These are phyloP conservation scores for Pleurotus ostreatus DNA, from an alignment of 768 basidiomycete genomes.

Conservation along the genomic window DNA sequence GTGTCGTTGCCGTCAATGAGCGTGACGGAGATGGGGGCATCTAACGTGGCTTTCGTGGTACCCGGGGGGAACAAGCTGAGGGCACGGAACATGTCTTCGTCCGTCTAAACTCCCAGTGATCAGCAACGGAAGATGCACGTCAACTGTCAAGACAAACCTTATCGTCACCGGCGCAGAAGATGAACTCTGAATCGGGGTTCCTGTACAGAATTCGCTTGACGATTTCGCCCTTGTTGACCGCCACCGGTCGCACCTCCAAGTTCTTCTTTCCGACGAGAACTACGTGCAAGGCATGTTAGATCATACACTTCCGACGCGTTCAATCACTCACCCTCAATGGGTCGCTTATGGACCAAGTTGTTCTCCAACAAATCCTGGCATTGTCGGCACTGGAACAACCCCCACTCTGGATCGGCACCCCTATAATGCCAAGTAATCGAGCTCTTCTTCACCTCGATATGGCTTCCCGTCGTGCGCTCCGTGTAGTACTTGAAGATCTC, in stretches of 20 bases:
- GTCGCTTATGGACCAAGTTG: conserved; percentile 86
- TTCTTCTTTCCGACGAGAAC: conserved; percentile 99
- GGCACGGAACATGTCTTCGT: conserved; percentile 99
- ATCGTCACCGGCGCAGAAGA: conserved; percentile 98
- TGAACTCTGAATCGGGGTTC: conserved; percentile 91
- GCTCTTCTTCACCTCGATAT: conserved; percentile 96
- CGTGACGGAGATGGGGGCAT: conserved; percentile 53
- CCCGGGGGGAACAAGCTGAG: conserved; percentile 60
- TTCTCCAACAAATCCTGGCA: conserved; percentile 96
- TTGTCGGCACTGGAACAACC: conserved; percentile 94
- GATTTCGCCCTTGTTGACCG: conserved; percentile 98
- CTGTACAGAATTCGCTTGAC: conserved; percentile 91
- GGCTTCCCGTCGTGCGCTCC: conserved; percentile 93
- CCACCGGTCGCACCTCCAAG: conserved; percentile 91
- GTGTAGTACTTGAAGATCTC: conserved; percentile 97
- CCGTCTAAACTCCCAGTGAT: conserved; percentile 51
- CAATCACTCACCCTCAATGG: conserved; percentile 73
- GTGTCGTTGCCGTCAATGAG: conserved; percentile 42
- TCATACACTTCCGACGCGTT: background rate
- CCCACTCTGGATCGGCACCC: conserved; percentile 91
- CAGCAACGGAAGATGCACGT: background rate
- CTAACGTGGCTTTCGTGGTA: conserved; percentile 41
- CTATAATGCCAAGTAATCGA: conserved; percentile 99
- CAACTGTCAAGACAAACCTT: conserved; percentile 49
- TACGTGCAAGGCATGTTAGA: conserved; percentile 17